phyloP scores from a whole-genome alignment of 2,329 filamentous ascomycete species.

The Chaetomium globosum region DNA sequence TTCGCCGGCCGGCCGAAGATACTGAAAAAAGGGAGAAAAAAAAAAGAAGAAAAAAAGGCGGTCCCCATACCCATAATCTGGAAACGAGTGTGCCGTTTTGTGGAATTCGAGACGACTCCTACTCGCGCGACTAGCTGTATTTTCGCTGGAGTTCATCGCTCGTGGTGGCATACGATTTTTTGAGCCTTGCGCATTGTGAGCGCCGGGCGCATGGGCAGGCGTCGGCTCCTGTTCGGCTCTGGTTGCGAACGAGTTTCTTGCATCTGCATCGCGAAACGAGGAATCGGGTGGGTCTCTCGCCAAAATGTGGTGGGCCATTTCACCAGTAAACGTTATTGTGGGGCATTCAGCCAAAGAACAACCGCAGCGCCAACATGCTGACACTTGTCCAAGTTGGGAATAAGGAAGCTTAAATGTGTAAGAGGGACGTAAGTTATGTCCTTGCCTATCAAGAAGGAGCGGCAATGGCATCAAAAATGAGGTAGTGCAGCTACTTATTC shows the following conservation, averaged over 20 bases:
- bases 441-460: not conserved
- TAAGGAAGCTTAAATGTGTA: not conserved
- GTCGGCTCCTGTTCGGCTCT: conserved; percentile 3
- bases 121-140: conserved; percentile 18
- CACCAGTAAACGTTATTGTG: conserved; percentile 9
- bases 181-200: conserved; percentile 32
- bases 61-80: conserved; percentile 36
- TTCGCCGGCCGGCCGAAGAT: not conserved
- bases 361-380: conserved; percentile 13
- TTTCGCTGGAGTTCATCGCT: not conserved
- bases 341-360: conserved; percentile 12
- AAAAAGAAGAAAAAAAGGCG: not conserved
- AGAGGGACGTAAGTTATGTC: not conserved
- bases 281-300: conserved; percentile 24
- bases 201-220: not conserved
- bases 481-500: not conserved
- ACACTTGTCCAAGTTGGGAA: conserved; percentile 19
- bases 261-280: conserved; percentile 14
- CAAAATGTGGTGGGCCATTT: conserved; percentile 16
- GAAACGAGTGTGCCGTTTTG: conserved; percentile 32
- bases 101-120: conserved; percentile 29
- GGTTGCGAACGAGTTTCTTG: conserved; percentile 16
- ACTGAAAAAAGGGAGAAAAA: not conserved
- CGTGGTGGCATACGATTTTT: conserved; percentile 22
- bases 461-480: not conserved